Percentiles rank a stretch among this genome's conserved stretches.
phyloP scores from a whole-genome alignment of 2,329 filamentous ascomycete genomes.

The Nigrospora sphaerica region DNA sequence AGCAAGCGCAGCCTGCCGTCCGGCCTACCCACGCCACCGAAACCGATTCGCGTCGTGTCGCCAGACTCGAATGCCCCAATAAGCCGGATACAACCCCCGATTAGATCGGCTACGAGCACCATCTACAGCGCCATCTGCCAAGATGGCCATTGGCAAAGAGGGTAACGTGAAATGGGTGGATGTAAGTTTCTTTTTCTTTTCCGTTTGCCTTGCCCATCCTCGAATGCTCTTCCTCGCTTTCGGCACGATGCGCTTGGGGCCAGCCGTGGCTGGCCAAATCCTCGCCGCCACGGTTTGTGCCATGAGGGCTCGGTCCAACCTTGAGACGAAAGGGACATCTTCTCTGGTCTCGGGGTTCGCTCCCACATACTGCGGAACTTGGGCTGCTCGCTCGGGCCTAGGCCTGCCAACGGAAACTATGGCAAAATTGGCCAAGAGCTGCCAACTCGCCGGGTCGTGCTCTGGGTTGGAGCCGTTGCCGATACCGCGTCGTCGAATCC shows the following conservation, averaged over 20 bases:
- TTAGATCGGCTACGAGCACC: neutral
- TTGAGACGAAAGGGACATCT: too few species aligned
- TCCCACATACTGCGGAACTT: neutral
- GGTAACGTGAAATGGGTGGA: slow-evolving; percentile 54
- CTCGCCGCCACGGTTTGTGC: neutral
- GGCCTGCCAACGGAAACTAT: neutral
- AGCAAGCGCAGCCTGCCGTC: neutral
- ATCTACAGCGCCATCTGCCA: slow-evolving; percentile 29
- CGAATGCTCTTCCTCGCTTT: slow-evolving; percentile 40
- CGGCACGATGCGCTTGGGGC: neutral
- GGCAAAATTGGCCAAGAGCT: neutral
- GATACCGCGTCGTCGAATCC: neutral
- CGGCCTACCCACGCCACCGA: neutral
- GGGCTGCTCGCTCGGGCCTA: neutral
- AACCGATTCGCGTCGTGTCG: neutral
- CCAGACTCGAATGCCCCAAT: neutral
- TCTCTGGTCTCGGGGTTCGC: too few species aligned
- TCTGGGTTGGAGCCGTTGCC: neutral
- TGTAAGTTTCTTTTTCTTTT: slow-evolving; percentile 31
- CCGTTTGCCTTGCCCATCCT: slow-evolving; percentile 34
- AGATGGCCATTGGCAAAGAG: slow-evolving; percentile 35
- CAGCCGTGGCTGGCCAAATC: neutral
- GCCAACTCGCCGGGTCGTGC: neutral
- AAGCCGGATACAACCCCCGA: neutral
- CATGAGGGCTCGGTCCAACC: neutral